A percentile compares a stretch with the other conserved stretches of the same genome.
These are phyloP conservation scores for Fusarium luffae DNA, from an alignment of 2,329 filamentous ascomycete genomes.

Conservation along the genomic window DNA sequence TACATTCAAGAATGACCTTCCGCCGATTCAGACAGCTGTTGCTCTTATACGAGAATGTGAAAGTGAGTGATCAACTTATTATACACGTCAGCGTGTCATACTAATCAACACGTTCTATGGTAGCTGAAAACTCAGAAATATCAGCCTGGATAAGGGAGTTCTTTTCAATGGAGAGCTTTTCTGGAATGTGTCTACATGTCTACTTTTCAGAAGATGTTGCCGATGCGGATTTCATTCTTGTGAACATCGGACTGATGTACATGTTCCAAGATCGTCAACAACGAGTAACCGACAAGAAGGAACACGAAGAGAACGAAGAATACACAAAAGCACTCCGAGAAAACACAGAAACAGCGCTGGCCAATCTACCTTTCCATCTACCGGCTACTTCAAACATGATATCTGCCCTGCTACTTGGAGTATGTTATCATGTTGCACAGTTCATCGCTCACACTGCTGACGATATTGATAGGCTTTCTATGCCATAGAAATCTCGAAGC, in stretches of 20 bases:
- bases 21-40: constrained; percentile 42
- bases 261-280: constrained; percentile 45
- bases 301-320: constrained; percentile 40
- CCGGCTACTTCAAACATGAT: constrained; percentile 47
- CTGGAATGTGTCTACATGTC: constrained; percentile 49
- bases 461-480: constrained; percentile 44
- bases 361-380: constrained; percentile 48
- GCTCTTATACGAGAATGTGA: constrained; percentile 36
- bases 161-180: constrained; percentile 46
- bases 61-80: constrained; percentile 20
- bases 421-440: background rate
- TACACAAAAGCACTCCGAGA: constrained; percentile 42
- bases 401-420: constrained; percentile 40
- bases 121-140: constrained; percentile 39
- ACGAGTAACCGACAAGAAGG: constrained; percentile 16
- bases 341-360: constrained; percentile 49
- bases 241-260: constrained; percentile 48
- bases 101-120: background rate
- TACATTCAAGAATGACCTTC: constrained; percentile 35
- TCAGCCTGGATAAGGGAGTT: constrained; percentile 48
- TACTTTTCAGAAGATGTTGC: constrained; percentile 50
- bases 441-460: background rate
- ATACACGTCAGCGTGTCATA: background rate
- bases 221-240: constrained; percentile 50
- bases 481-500: constrained; percentile 49